Conservation (phyloP, 2,329 filamentous ascomycete genomes). For the Penicillium sp. region DNA sequence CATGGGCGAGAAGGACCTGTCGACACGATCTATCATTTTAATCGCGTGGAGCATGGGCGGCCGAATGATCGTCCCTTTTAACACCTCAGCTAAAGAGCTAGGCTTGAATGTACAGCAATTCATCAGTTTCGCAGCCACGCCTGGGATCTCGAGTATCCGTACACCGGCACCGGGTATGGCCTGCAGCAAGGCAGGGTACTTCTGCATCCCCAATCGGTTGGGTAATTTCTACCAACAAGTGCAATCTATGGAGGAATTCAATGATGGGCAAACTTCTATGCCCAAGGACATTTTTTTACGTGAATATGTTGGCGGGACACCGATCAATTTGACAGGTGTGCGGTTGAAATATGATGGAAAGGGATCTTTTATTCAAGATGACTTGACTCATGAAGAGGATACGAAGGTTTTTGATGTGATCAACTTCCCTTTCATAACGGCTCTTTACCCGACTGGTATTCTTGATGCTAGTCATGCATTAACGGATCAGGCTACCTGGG, state of each 20-base stretch:
- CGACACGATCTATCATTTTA: slow-evolving; percentile 6
- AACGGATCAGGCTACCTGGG: slow-evolving; percentile 13
- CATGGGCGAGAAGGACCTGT: slow-evolving; percentile 8
- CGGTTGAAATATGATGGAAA: slow-evolving; percentile 12
- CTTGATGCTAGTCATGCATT: slow-evolving; percentile 15
- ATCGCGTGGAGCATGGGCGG: slow-evolving; percentile 19
- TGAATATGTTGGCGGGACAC: slow-evolving; percentile 16
- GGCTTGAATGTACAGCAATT: slow-evolving; percentile 11
- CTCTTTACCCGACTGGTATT: slow-evolving; percentile 3
- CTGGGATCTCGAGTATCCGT: slow-evolving; percentile 12
- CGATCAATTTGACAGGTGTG: slow-evolving; percentile 12
- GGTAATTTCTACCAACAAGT: slow-evolving; percentile 7
- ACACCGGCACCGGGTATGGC: background rate
- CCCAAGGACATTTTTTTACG: slow-evolving; percentile 7
- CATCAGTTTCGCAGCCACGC: slow-evolving; percentile 14
- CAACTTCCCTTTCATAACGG: slow-evolving; percentile 8
- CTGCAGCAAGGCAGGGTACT: slow-evolving; percentile 5
- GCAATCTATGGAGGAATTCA: background rate
- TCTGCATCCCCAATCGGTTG: slow-evolving; percentile 1
- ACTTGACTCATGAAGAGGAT: slow-evolving; percentile 11
- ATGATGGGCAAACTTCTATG: background rate
- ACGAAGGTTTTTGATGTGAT: slow-evolving; percentile 10
- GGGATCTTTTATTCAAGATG: slow-evolving; percentile 8
- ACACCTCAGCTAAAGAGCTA: slow-evolving; percentile 7
- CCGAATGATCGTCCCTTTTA: slow-evolving; percentile 17